Base-by-base conservation (phyloP, 2,329 filamentous ascomycete genomes). In the Sporothrix schenckii region DNA sequence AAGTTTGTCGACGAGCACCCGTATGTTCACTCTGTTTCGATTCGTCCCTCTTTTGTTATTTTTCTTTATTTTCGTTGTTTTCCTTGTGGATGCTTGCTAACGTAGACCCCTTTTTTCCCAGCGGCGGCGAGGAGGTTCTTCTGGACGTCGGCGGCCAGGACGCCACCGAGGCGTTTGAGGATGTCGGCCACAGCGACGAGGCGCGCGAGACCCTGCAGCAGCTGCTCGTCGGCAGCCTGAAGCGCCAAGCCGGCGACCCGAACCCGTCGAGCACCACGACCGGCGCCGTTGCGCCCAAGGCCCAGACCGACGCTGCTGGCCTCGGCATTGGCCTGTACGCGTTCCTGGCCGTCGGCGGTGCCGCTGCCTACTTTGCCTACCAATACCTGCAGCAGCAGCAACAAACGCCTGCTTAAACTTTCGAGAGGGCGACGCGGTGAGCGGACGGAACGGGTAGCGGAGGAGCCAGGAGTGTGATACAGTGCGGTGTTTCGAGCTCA, bases 181-280 rank as follows among this genome's bases (percentile, higher is more conserved):
- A 99, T 83, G 95, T 99, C 78, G 95, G 95, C 79, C 95, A 99
- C 91, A 96, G 92, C 78, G 95, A 99, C 82, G 95, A 99, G 86
- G 95, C 95, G 75, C 91, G 95, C 75, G 94, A 98, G 85, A 94
- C 97, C 75, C 89, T 99, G 71, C 89, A 91, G 44, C 88, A 88
- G 78, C 84, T 97, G 74, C 82, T 89, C 68, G 86, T 95, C 75
- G 94, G 92, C 74, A 85, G 79, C 50, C 82, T 97, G 80, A 96
- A 97, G 89, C 88, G 92, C 81, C 80, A 87, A 85, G 92, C 89
- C 76, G 92, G 92, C 77, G 93, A 97, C 84, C 92, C 92, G 75
- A 83, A 83, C 75, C 92, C 92, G 39, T 61, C 58, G 78, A 91
- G 90, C 81, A 85, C 74, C 74, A 76, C 81, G 66, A 75, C 83